phyloP scores from a whole-genome alignment of 2,329 filamentous ascomycete species.

The Hypomyces perniciosus region DNA sequence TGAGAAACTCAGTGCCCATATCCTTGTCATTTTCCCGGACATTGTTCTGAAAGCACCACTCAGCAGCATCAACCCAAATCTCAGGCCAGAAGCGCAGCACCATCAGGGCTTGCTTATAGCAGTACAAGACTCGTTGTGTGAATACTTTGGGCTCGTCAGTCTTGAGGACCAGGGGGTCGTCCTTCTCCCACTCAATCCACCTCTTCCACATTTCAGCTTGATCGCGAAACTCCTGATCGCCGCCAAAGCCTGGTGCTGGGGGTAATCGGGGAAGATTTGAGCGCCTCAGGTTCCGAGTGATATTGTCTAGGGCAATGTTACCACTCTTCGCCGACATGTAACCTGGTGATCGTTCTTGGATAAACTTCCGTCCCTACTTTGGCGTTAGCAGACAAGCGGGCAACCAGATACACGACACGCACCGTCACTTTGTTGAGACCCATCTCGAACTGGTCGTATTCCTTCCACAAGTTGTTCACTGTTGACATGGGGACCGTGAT shows the following conservation, averaged over 20 bases:
- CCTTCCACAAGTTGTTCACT: constrained; percentile 85
- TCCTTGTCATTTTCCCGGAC: constrained; percentile 55
- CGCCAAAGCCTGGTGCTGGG: constrained; percentile 78
- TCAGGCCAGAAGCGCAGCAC: constrained; percentile 90
- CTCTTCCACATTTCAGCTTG: constrained; percentile 87
- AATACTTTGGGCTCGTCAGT: constrained; percentile 71
- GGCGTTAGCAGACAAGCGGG: constrained; percentile 15
- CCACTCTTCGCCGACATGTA: constrained; percentile 96
- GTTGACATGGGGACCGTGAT: constrained; percentile 80
- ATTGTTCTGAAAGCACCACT: constrained; percentile 82
- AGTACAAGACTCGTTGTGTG: constrained; percentile 75
- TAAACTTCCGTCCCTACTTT: constrained; percentile 78
- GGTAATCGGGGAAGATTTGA: constrained; percentile 76
- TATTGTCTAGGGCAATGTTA: constrained; percentile 83
- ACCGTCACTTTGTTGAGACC: constrained; percentile 87
- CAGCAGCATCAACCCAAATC: constrained; percentile 90
- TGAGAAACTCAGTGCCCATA: constrained; percentile 67
- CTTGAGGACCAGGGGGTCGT: constrained; percentile 80
- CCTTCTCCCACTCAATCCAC: constrained; percentile 95
- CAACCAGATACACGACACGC: constrained; percentile 26
- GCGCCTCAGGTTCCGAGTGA: constrained; percentile 69
- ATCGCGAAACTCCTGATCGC: constrained; percentile 73
- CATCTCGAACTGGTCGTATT: constrained; percentile 96
- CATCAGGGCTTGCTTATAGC: constrained; percentile 92
- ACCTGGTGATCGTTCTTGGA: constrained; percentile 84